Base-by-base conservation (phyloP, 208 protist species). In the Leishmania aethiopica region DNA sequence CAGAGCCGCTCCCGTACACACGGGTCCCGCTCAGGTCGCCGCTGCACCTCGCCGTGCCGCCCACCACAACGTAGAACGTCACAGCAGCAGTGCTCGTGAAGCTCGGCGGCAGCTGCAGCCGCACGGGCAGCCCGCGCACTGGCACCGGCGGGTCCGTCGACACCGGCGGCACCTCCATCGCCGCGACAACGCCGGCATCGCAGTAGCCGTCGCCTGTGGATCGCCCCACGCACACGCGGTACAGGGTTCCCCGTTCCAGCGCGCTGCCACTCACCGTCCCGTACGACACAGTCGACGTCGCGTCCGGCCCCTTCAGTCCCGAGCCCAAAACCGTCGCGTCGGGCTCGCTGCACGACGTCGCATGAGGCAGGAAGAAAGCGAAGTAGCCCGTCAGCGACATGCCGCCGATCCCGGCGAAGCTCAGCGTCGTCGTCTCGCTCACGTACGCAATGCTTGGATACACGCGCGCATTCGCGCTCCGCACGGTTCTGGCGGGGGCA, bases 1-100 rank as follows among this genome's bases (percentile, higher is more conserved):
- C 80, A 51, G 83, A n/a, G 28, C 90, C 90, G 57, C 77, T 66
- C 35, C 71, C 87, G 77, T 86, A 88, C 22, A 86, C 64, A 42
- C 42, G 11, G 60, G 60, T 7, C 25, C 17, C 64, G 42, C 51
- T 77, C 28, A 84, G 47, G 79, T 80, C 57, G 35, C 13, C 75
- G 40, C 40, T 69, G 75, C 75, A 78, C 35, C 22, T 40, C 35
- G 8, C 75, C 6, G 3, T 32, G 40, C 32, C 60, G 57, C 60
- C 59, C 22, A 78, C 60, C 25, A 78, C 75, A 8, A 69, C 40
- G 57, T 78, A 78, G 1, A 40, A 32, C 51, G 75, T 66, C 75
- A 78, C 75, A n/a, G 32, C 60, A 37, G 75, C 35, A 19, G 75
- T 45, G 22, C 28, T n/a, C 42, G 75, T 70, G 75, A 78, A 78